These are phyloP conservation scores for Collybia sordida DNA, from an alignment of 768 basidiomycete species.

Conservation along the genomic window DNA sequence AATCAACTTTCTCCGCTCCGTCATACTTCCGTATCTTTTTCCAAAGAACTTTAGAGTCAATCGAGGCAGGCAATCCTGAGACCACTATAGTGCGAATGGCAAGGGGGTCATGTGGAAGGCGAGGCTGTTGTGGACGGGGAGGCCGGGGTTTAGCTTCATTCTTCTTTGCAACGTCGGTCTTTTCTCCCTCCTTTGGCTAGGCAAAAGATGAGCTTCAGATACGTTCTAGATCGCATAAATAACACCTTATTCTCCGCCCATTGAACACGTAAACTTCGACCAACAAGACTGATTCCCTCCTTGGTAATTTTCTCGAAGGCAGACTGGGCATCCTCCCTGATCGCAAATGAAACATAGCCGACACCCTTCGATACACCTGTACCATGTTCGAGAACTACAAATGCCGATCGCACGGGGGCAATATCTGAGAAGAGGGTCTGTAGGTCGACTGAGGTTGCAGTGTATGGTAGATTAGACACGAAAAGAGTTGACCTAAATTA, in stretches of 20 bases:
- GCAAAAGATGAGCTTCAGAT: neutral
- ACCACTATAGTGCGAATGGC: slow-evolving; percentile 81
- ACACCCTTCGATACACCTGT: slow-evolving; percentile 87
- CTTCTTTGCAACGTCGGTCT: slow-evolving; percentile 29
- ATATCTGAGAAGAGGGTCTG: slow-evolving; percentile 94
- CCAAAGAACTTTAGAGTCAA: slow-evolving; percentile 73
- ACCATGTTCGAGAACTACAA: slow-evolving; percentile 83
- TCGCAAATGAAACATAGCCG: slow-evolving; percentile 91
- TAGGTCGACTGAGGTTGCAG: slow-evolving; percentile 86
- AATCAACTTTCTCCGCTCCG: slow-evolving; percentile 76
- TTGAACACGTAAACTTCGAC: slow-evolving; percentile 68
- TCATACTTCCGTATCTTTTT: slow-evolving; percentile 83
- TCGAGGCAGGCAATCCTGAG: slow-evolving; percentile 63
- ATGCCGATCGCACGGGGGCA: slow-evolving; percentile 91
- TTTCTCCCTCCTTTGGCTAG: slow-evolving; percentile 46
- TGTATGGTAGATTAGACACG: slow-evolving; percentile 90
- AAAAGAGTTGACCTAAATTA: slow-evolving; percentile 76
- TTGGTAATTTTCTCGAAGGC: slow-evolving; percentile 65
- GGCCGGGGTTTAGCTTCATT: slow-evolving; percentile 41
- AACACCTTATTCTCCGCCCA: slow-evolving; percentile 82
- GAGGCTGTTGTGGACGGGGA: slow-evolving; percentile 28
- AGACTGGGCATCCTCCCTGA: slow-evolving; percentile 83
- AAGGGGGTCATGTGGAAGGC: slow-evolving; percentile 61
- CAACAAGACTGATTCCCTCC: slow-evolving; percentile 65
- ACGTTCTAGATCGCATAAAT: slow-evolving; percentile 1